phyloP scores from a whole-genome alignment of 306 rosid genomes.

The Calophaca sinica region DNA sequence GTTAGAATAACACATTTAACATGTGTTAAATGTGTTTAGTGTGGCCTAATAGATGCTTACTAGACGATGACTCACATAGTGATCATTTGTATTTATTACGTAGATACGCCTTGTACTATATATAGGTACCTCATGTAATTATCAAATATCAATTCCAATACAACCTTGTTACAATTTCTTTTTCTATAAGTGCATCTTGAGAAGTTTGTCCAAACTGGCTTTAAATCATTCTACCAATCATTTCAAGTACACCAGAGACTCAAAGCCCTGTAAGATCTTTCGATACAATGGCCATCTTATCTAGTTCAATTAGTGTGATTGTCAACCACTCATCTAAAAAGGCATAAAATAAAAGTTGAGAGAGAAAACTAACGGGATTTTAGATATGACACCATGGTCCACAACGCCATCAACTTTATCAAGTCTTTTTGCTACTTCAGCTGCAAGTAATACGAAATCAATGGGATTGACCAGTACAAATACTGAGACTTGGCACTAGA shows the following conservation, averaged over 20 bases:
- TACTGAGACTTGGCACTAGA: slow-evolving; percentile 29
- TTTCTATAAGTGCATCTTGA: neutral
- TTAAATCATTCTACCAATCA: slow-evolving; percentile 6
- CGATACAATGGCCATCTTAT: too few species aligned
- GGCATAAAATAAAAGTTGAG: slow-evolving; percentile 21
- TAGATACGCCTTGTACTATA: too few species aligned
- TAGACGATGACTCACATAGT: too few species aligned
- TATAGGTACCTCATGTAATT: too few species aligned
- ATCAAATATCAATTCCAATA: too few species aligned
- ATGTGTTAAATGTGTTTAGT: too few species aligned
- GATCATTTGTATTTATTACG: too few species aligned
- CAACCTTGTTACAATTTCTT: too few species aligned
- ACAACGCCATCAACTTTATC: slow-evolving; percentile 70
- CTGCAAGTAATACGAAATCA: slow-evolving; percentile 56
- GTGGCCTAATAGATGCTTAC: too few species aligned
- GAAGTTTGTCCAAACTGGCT: neutral
- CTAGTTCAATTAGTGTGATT: neutral
- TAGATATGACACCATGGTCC: slow-evolving; percentile 76
- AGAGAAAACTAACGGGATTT: slow-evolving; percentile 75
- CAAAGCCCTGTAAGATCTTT: neutral
- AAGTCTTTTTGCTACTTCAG: slow-evolving; percentile 70
- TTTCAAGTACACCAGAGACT: slow-evolving; percentile 23
- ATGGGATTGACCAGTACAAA: slow-evolving; percentile 16
- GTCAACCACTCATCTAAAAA: slow-evolving; percentile 28
- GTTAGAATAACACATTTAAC: too few species aligned